Percentiles rank a stretch among this genome's conserved stretches.
These are phyloP conservation scores for Skeletonema costatum DNA, from an alignment of 108 stramenopile genomes.

Conservation along the genomic window DNA sequence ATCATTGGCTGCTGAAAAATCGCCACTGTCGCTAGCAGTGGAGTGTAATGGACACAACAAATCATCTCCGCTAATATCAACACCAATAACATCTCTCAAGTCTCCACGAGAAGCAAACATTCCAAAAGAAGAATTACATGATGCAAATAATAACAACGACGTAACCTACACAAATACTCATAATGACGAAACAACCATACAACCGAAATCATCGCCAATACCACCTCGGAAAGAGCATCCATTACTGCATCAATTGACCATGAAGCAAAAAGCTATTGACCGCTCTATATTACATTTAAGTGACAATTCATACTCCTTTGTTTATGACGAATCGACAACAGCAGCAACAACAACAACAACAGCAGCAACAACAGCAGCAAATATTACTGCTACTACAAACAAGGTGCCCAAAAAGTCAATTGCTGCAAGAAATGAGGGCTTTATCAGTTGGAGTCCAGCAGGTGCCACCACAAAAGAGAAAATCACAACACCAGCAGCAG, in stretches of 20 bases:
- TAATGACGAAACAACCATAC: not conserved
- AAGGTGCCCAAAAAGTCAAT: not conserved
- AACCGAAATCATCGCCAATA: not conserved
- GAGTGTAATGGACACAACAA: not conserved
- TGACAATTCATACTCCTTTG: conserved; percentile 39
- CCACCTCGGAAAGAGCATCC: not conserved
- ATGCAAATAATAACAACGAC: not conserved
- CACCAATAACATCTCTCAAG: not conserved
- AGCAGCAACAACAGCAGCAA: not conserved
- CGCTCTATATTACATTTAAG: conserved; percentile 36
- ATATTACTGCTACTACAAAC: not conserved
- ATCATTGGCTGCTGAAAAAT: not conserved
- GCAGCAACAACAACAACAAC: not conserved
- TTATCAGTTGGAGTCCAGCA: conserved; percentile 1
- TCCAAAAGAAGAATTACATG: not conserved
- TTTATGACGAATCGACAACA: not conserved
- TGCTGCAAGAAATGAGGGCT: not conserved
- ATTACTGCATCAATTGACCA: conserved; percentile 13
- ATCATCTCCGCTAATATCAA: not conserved
- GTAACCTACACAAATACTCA: not conserved
- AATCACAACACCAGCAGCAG: not conserved
- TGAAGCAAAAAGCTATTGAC: conserved; percentile 24
- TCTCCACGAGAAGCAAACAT: not conserved
- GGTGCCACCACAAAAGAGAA: not conserved
- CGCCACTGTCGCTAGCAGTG: not conserved